Base-by-base conservation (phyloP, 2,329 filamentous ascomycete genomes). In the Apiospora koreana region DNA sequence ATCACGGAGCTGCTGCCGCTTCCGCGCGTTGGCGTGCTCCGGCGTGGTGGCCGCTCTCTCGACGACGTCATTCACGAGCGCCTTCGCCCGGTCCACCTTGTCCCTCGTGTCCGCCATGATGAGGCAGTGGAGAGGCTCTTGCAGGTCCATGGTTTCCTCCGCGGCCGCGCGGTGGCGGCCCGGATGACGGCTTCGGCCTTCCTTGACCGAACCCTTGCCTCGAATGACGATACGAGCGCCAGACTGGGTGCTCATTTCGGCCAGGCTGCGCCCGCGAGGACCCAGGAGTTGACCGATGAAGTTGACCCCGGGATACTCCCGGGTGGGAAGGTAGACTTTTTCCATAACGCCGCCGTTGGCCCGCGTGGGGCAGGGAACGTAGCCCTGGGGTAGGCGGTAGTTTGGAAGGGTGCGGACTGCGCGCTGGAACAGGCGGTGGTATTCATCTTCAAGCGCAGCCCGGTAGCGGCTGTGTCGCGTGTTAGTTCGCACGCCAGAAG, bases 231-330 rank as follows among this genome's bases (percentile, higher is more conserved):
- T 94, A 80, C 93, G 94, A 75, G 92, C 92, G 73, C 88, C 88
- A 65, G 92, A 93, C 81, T 94, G 88, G 74, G 88, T 88, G 79
- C 94, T 91, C 92, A 94, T 93, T 80, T 92, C 93, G 81, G 93
- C 93, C 77, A 94, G 85, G 74, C 92, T 94, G 80, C 93, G 93
- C 80, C 92, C 93, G 88, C 93, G 91, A 80, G 92, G 92, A 80
- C 93, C 92, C 86, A 94, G 94, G 78, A 94, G 90, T 85, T 94
- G 89, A 81, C 92, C 92, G 87, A 95, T 94, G 91, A 94, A 94
- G 88, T 94, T 94, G 88, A 94, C 93, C 81, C 93, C 90, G 84
- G 92, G 92, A 83, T 93, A 94, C 83, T 94, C 92, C 86, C 93
- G 93, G 83, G 92, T 91, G 77, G 92, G 92, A 79, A 94, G 91